Evolutionary conservation across 495 filamentous ascomycete genomes (phyloP).

Genomic region (Hyphodiscus hymeniophilus): DNA sequence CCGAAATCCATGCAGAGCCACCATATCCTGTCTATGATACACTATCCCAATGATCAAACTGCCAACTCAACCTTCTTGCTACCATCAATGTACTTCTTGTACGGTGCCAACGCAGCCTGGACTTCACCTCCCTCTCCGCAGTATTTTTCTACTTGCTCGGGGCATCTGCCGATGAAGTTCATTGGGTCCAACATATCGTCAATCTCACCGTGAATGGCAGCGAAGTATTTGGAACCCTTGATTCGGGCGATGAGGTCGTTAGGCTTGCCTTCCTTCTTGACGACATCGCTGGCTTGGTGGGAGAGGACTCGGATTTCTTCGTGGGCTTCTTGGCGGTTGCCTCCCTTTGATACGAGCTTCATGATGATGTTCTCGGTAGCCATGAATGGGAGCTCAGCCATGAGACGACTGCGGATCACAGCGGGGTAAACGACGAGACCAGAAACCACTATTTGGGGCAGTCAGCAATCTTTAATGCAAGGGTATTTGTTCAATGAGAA

Average conservation of each 20-base stretch:
- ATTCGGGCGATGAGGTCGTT: constrained; percentile 86
- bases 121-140: constrained; percentile 18
- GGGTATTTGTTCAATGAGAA: too few relatives aligned
- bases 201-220: constrained; percentile 68
- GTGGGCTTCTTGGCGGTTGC: constrained; percentile 80
- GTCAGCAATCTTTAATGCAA: too few relatives aligned
- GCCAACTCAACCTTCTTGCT: constrained; percentile 16
- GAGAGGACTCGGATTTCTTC: constrained; percentile 84
- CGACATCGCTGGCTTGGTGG: constrained; percentile 72
- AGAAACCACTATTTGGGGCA: too few relatives aligned
- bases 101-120: constrained; percentile 11
- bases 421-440: constrained; percentile 80
- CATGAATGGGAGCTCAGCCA: constrained; percentile 86
- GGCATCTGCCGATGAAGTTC: constrained; percentile 53
- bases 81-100: constrained; percentile 15
- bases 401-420: constrained; percentile 58
- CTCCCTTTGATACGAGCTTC: constrained; percentile 12
- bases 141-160: constrained; percentile 18
- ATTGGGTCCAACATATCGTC: constrained; percentile 64
- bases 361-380: constrained; percentile 66
- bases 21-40: too few relatives aligned
- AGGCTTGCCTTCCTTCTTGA: constrained; percentile 69
- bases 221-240: constrained; percentile 67
- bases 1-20: too few relatives aligned
- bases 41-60: too few relatives aligned